A percentile compares a stretch with the other conserved stretches of the same genome.
Evolutionary conservation across 1,139 yeast species (phyloP).

Genomic region (Sporopachydermia cereana): DNA sequence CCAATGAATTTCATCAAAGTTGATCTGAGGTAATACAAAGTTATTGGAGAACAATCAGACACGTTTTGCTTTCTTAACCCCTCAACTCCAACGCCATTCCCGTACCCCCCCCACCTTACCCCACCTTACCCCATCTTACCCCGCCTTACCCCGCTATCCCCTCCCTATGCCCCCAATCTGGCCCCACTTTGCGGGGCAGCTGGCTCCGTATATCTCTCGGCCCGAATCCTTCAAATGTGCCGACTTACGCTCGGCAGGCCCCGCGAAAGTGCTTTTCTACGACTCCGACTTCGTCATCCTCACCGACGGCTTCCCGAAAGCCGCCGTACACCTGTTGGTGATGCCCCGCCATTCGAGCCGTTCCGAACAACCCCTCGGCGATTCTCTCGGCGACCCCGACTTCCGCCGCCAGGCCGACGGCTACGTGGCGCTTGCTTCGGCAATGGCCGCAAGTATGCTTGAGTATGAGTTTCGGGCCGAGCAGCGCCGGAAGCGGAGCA

Average conservation of each 20-base stretch:
- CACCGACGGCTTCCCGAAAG: slow-evolving; percentile 52
- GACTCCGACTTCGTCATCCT: slow-evolving; percentile 48
- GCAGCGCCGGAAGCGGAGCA: not conserved
- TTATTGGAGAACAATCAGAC: too few species aligned
- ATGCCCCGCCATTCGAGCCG: slow-evolving; percentile 38
- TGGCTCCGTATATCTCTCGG: not conserved
- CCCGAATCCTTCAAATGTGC: not conserved
- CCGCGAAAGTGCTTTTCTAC: slow-evolving; percentile 22
- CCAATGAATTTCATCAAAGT: too few species aligned
- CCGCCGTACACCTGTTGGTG: slow-evolving; percentile 47
- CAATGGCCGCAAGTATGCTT: slow-evolving; percentile 30
- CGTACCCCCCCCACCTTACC: not conserved
- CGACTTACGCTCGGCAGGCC: slow-evolving; percentile 11
- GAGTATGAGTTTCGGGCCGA: slow-evolving; percentile 11
- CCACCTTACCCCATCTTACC: not conserved
- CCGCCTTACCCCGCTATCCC: not conserved
- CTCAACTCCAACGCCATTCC: too few species aligned
- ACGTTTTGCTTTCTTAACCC: too few species aligned
- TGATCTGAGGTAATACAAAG: too few species aligned
- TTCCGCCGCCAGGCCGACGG: slow-evolving; percentile 24
- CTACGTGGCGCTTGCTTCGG: slow-evolving; percentile 35
- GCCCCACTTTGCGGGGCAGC: not conserved
- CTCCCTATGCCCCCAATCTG: not conserved
- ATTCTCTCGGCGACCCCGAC: slow-evolving; percentile 32
- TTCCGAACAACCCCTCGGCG: slow-evolving; percentile 40